phyloP scores from a whole-genome alignment of 192 early-diverging fungal species.

The Coemansia sp. region DNA sequence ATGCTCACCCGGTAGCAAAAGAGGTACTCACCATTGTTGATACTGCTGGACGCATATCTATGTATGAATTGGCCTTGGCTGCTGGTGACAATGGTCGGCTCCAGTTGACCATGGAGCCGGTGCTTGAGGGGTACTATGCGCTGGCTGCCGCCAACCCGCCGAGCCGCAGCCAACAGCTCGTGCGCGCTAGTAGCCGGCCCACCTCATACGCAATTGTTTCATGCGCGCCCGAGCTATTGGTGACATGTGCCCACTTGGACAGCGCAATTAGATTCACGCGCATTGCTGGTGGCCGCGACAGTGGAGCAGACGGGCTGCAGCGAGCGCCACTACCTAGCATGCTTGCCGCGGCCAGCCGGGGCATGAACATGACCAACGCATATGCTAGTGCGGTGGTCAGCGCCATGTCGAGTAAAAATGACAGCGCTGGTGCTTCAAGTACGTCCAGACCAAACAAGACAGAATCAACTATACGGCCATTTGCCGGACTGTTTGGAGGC shows the following conservation, averaged over 20 bases:
- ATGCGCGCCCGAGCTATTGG: slow-evolving; percentile 19
- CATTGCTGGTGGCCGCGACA: slow-evolving; percentile 10
- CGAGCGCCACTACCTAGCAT: slow-evolving; percentile 3
- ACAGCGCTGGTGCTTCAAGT: neutral
- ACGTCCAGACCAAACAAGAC: neutral
- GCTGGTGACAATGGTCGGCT: slow-evolving; percentile 25
- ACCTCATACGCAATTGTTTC: slow-evolving; percentile 25
- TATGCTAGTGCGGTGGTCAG: slow-evolving; percentile 40
- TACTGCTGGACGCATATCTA: slow-evolving; percentile 17
- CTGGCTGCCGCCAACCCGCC: slow-evolving; percentile 32
- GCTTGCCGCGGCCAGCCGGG: slow-evolving; percentile 6
- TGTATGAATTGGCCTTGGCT: slow-evolving; percentile 23
- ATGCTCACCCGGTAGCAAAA: neutral
- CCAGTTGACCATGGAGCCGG: slow-evolving; percentile 29
- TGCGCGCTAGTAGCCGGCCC: slow-evolving; percentile 14
- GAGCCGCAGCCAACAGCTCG: slow-evolving; percentile 27
- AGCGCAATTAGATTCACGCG: slow-evolving; percentile 24
- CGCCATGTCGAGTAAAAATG: slow-evolving; percentile 22
- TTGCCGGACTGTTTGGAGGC: slow-evolving; percentile 34
- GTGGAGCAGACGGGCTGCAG: slow-evolving; percentile 1
- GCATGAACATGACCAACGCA: slow-evolving; percentile 40
- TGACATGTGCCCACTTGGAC: slow-evolving; percentile 34
- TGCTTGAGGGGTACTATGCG: slow-evolving; percentile 26
- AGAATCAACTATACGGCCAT: slow-evolving; percentile 15
- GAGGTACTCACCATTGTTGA: slow-evolving; percentile 22